Conservation (phyloP, 805 yeast genomes). For the Saccharomycopsis microspora region DNA sequence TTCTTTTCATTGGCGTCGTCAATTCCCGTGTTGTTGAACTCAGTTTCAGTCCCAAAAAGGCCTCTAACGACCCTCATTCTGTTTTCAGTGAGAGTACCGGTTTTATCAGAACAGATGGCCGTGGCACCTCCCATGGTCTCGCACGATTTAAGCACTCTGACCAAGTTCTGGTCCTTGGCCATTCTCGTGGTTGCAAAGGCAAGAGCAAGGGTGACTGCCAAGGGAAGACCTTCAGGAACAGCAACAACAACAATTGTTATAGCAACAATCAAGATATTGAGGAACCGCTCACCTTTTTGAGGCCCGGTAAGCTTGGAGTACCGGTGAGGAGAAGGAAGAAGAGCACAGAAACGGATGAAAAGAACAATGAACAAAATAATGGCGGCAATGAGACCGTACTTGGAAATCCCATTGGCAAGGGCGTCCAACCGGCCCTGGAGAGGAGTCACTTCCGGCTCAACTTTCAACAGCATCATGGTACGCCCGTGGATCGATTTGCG, state of each 20-base stretch:
- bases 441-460: slow-evolving; percentile 80
- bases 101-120: slow-evolving; percentile 92
- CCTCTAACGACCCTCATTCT: slow-evolving; percentile 85
- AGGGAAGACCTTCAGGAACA: slow-evolving; percentile 97
- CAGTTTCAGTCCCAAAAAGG: slow-evolving; percentile 46
- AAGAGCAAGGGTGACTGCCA: slow-evolving; percentile 91
- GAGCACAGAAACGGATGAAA: slow-evolving; percentile 60
- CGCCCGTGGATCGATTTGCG: slow-evolving; percentile 81
- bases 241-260: slow-evolving; percentile 94
- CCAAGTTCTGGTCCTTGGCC: slow-evolving; percentile 93
- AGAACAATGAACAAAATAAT: slow-evolving; percentile 68
- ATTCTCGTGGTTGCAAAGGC: slow-evolving; percentile 98
- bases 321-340: slow-evolving; percentile 40
- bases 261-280: slow-evolving; percentile 81
- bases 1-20: slow-evolving; percentile 4
- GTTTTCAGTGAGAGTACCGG: slow-evolving; percentile 94
- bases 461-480: slow-evolving; percentile 70
- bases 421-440: slow-evolving; percentile 70
- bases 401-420: slow-evolving; percentile 91
- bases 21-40: slow-evolving; percentile 28
- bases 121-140: slow-evolving; percentile 99
- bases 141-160: slow-evolving; percentile 86
- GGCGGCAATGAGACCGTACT: slow-evolving; percentile 84
- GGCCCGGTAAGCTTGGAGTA: slow-evolving; percentile 41
- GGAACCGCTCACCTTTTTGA: slow-evolving; percentile 71